phyloP scores from a whole-genome alignment of 352 stramenopile species.

The Plasmopara halstedii region DNA sequence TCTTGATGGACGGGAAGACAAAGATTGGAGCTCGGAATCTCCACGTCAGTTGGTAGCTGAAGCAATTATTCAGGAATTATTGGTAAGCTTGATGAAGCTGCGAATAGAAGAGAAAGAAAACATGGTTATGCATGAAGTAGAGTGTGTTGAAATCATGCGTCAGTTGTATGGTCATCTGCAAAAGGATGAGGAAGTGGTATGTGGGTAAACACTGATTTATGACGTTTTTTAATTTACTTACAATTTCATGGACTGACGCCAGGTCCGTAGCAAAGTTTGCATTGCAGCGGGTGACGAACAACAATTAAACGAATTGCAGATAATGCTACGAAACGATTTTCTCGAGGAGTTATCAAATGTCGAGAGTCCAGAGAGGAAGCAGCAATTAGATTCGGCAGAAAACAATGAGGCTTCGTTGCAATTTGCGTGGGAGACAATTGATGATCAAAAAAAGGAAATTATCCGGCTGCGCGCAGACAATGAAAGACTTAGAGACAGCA shows the following conservation, averaged over 20 bases:
- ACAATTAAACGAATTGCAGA: slow-evolving; percentile 45
- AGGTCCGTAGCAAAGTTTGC: slow-evolving; percentile 36
- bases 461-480: slow-evolving; percentile 51
- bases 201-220: too few species aligned
- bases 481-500: slow-evolving; percentile 25
- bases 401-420: slow-evolving; percentile 58
- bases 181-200: slow-evolving; percentile 37
- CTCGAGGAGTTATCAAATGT: slow-evolving; percentile 32
- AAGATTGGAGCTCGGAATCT: slow-evolving; percentile 20
- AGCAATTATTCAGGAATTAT: slow-evolving; percentile 58
- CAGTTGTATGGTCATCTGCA: slow-evolving; percentile 35
- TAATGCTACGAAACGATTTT: slow-evolving; percentile 42
- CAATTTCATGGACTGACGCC: too few species aligned
- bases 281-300: slow-evolving; percentile 41
- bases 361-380: slow-evolving; percentile 21
- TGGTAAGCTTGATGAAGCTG: slow-evolving; percentile 47
- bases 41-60: slow-evolving; percentile 44
- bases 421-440: slow-evolving; percentile 69
- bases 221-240: too few species aligned
- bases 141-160: slow-evolving; percentile 47
- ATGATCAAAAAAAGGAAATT: slow-evolving; percentile 65
- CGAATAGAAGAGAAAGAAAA: slow-evolving; percentile 48
- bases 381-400: slow-evolving; percentile 20
- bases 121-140: slow-evolving; percentile 48
- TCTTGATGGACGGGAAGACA: slow-evolving; percentile 6